Percentiles rank a stretch among this genome's conserved stretches.
These are phyloP conservation scores for Wickerhamomyces rabaulensis DNA, from an alignment of 805 yeast species.

Conservation along the genomic window DNA sequence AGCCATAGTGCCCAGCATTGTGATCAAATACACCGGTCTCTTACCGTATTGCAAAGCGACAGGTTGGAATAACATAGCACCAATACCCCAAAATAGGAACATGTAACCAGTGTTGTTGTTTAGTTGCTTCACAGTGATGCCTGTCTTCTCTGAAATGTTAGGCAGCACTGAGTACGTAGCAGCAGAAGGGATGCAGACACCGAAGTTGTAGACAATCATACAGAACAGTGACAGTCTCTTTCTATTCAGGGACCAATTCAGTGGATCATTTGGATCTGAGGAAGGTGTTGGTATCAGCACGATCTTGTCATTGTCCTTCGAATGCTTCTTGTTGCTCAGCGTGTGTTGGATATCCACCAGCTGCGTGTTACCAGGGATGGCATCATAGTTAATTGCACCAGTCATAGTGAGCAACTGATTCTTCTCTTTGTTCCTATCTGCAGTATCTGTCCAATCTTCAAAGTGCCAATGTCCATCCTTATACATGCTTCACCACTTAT, in stretches of 20 bases:
- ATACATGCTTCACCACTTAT: too few relatives aligned
- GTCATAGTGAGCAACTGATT: too few relatives aligned
- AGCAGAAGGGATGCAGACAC: conserved; percentile 43
- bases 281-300: conserved; percentile 64
- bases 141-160: too few relatives aligned
- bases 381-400: conserved; percentile 31
- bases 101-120: conserved; percentile 45
- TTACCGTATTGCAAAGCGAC: conserved; percentile 45
- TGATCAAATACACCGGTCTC: conserved; percentile 38
- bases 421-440: too few relatives aligned
- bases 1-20: conserved; percentile 32
- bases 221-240: conserved; percentile 43
- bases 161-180: conserved; percentile 40
- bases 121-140: conserved; percentile 33
- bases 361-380: conserved; percentile 48
- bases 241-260: conserved; percentile 52
- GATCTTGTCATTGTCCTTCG: conserved; percentile 32
- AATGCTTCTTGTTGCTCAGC: too few relatives aligned
- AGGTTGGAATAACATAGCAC: conserved; percentile 48
- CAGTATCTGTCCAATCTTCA: too few relatives aligned
- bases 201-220: conserved; percentile 36
- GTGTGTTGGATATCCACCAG: conserved; percentile 45
- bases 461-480: too few relatives aligned
- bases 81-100: conserved; percentile 47
- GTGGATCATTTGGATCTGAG: conserved; percentile 64